Conservation (phyloP, 257 asterid genomes). For the Solanum bulbocastanum region DNA sequence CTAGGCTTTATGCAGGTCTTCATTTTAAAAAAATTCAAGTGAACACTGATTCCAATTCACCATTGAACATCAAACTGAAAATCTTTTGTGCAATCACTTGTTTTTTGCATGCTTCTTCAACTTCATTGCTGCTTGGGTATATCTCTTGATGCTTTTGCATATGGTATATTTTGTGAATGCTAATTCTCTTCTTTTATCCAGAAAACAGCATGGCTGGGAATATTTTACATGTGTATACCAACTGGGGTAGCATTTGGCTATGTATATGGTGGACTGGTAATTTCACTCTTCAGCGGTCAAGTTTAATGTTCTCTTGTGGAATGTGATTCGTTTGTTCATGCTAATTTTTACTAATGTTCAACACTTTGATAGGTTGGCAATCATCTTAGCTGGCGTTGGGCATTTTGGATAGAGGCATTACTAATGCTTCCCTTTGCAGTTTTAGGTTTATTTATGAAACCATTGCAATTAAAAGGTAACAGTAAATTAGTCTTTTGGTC, state of each 20-base stretch:
- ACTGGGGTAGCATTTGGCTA: constrained; percentile 86
- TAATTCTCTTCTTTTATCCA: constrained; percentile 14
- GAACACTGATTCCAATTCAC: no score
- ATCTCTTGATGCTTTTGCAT: not conserved
- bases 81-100: not conserved
- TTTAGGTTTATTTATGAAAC: constrained; percentile 82
- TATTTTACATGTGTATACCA: constrained; percentile 97
- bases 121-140: not conserved
- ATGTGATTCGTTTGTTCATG: not conserved
- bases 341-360: not conserved
- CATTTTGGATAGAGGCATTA: constrained; percentile 78
- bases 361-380: constrained; percentile 36
- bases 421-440: constrained; percentile 90
- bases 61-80: not conserved
- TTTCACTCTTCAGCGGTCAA: not conserved
- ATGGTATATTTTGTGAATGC: not conserved
- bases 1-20: not conserved
- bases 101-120: not conserved
- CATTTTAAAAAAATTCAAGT: not conserved
- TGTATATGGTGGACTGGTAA: constrained; percentile 92
- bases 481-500: not conserved
- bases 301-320: not conserved
- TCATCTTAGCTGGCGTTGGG: constrained; percentile 73
- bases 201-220: constrained; percentile 93
- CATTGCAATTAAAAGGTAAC: constrained; percentile 82